Evolutionary conservation across 2,329 filamentous ascomycete species (phyloP), one percentile per base, ranked within the genome.

Genomic region (Scortechinia acanthostroma): DNA sequence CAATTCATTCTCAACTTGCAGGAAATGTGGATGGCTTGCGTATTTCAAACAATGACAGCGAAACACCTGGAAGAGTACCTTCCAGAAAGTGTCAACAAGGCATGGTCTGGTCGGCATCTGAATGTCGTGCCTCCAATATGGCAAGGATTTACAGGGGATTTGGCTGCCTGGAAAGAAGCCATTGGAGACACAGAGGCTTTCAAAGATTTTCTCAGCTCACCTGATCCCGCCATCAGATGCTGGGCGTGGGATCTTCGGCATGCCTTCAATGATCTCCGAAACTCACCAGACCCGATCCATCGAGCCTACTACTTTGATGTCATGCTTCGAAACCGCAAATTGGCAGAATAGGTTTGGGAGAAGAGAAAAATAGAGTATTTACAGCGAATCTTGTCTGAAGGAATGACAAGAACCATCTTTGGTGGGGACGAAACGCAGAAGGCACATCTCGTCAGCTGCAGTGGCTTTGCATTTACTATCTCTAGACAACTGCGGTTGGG

Each of bases 41-140:
- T 30, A 30, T 30, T 30, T n/a, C 25, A n/a, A 30, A 30, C 25
- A 30, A 30, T 30, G 25, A 30, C 25, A 30, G n/a, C n/a, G 25
- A 30, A 30, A 30, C 25, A 30, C n/a, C 25, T 30, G 25, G 25
- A 30, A 30, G 25, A 30, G 25, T 30, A n/a, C 25, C 25, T 30
- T n/a, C 25, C 25, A 10, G 25, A 30, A 10, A n/a, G 25, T n/a
- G 25, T 30, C 10, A 30, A 30, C 10, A 30, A 10, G n/a, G n/a
- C 25, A 30, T 30, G 25, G 25, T 10, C 25, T 30, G 25, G 25
- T 30, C 25, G 25, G 25, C 25, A 10, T 30, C n/a, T 30, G 25
- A 10, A n/a, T 30, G 25, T 30, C 25, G 25, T 30, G 25, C 25
- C 25, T 30, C 25, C 25, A 30, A 30, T 30, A 30, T 30, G 25